Percentiles rank a stretch among this genome's conserved stretches.
Conservation (phyloP, 768 basidiomycete species). For the Auricularia sp. region DNA sequence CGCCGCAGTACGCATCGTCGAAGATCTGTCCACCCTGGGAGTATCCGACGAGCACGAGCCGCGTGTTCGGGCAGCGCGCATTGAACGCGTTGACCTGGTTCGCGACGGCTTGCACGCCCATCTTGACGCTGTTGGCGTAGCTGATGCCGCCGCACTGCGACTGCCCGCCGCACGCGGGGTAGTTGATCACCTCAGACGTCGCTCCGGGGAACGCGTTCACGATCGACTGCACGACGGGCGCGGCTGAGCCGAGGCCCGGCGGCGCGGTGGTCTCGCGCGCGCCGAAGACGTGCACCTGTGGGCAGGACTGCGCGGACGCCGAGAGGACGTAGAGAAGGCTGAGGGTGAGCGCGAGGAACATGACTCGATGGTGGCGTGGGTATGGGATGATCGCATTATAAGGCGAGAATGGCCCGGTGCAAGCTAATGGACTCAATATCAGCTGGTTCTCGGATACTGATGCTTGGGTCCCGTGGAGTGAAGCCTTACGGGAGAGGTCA, state of each 20-base stretch:
- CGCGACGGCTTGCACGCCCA: background rate
- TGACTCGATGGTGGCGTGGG: too few relatives aligned
- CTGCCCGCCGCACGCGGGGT: conserved; percentile 3
- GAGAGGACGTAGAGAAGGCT: background rate
- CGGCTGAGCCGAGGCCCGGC: conserved; percentile 4
- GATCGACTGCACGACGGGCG: background rate
- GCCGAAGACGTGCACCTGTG: conserved; percentile 5
- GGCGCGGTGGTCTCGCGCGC: conserved; percentile 7
- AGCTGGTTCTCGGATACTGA: too few relatives aligned
- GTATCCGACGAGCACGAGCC: background rate
- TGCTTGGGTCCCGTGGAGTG: too few relatives aligned
- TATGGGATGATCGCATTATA: too few relatives aligned
- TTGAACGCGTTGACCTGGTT: background rate
- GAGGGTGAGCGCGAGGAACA: too few relatives aligned
- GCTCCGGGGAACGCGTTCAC: background rate
- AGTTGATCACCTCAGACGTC: conserved; percentile 3
- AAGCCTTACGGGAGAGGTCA: too few relatives aligned
- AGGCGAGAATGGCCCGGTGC: too few relatives aligned
- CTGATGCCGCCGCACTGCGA: background rate
- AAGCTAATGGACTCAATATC: too few relatives aligned
- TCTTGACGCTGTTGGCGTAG: background rate
- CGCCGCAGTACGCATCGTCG: conserved; percentile 4
- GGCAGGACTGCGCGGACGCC: background rate
- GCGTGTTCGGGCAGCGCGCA: background rate
- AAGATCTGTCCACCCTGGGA: conserved; percentile 4